phyloP scores from a whole-genome alignment of 495 filamentous ascomycete genomes.

The Diplogelasinospora grovesii region DNA sequence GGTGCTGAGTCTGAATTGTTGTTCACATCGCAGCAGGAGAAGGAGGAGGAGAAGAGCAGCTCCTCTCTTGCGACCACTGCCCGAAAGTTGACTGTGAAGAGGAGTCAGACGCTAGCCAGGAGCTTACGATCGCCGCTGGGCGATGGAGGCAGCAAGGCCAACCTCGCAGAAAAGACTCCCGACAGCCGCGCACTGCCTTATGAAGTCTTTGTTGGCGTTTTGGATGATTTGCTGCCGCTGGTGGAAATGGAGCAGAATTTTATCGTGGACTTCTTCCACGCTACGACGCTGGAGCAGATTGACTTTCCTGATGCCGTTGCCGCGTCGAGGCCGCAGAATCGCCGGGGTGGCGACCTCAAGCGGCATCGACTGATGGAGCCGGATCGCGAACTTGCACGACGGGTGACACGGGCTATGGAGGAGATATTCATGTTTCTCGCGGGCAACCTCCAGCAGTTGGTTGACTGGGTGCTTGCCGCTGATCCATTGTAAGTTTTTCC shows the following conservation, averaged over 20 bases:
- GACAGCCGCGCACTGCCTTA: conserved; percentile 64
- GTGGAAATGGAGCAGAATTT: conserved; percentile 93
- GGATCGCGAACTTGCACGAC: conserved; percentile 72
- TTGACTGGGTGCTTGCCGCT: conserved; percentile 74
- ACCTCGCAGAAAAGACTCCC: conserved; percentile 53
- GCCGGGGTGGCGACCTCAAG: conserved; percentile 61
- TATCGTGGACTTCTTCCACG: conserved; percentile 85
- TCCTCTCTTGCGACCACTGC: conserved; percentile 72
- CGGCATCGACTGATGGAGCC: conserved; percentile 71
- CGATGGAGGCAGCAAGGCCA: conserved; percentile 52
- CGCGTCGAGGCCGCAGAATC: conserved; percentile 55
- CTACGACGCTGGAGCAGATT: conserved; percentile 63
- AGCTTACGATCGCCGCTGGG: conserved; percentile 63
- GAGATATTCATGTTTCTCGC: conserved; percentile 77
- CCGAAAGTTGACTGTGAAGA: conserved; percentile 85
- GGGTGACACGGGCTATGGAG: conserved; percentile 78
- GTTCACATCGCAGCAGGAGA: conserved; percentile 86
- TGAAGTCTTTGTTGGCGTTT: conserved; percentile 74
- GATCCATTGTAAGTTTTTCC: conserved; percentile 68
- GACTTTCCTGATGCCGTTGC: conserved; percentile 79
- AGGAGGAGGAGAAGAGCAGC: conserved; percentile 60
- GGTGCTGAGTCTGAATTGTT: conserved; percentile 83
- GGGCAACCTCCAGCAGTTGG: conserved; percentile 66
- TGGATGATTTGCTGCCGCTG: conserved; percentile 71
- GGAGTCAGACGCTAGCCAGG: conserved; percentile 72